Conservation (phyloP, 2,329 filamentous ascomycete genomes). For the Penicillium glabrum region DNA sequence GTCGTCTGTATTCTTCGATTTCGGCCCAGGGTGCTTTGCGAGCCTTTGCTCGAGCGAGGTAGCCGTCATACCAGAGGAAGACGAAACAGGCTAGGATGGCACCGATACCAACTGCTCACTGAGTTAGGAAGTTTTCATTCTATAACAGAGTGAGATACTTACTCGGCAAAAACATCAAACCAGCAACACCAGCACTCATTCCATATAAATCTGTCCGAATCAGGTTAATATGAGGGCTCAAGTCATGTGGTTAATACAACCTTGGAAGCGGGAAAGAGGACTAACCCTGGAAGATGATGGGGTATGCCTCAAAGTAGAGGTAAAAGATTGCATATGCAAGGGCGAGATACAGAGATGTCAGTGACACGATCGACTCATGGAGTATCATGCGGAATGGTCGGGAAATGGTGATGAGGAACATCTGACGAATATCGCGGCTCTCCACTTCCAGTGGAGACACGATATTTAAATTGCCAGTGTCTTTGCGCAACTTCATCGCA, state of each 20-base stretch:
- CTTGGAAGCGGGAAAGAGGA: neutral
- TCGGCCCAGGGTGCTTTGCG: slow-evolving; percentile 22
- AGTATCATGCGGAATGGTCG: slow-evolving; percentile 70
- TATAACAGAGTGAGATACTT: slow-evolving; percentile 2
- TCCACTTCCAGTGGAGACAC: slow-evolving; percentile 67
- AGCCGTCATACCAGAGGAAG: slow-evolving; percentile 66
- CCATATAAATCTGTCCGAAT: slow-evolving; percentile 30
- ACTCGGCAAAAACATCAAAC: slow-evolving; percentile 37
- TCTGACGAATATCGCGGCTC: slow-evolving; percentile 41
- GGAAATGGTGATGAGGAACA: slow-evolving; percentile 64
- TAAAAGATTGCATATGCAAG: slow-evolving; percentile 68
- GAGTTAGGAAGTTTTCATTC: neutral
- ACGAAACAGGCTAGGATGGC: slow-evolving; percentile 59
- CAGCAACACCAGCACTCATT: slow-evolving; percentile 36
- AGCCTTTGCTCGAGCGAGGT: slow-evolving; percentile 56
- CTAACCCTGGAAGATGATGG: slow-evolving; percentile 61
- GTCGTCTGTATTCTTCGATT: slow-evolving; percentile 56
- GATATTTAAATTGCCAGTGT: slow-evolving; percentile 54
- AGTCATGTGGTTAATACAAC: neutral
- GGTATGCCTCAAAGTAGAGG: slow-evolving; percentile 76
- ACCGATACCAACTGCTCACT: slow-evolving; percentile 56
- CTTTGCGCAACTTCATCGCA: slow-evolving; percentile 59
- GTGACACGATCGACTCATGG: slow-evolving; percentile 70
- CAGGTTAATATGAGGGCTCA: slow-evolving; percentile 48
- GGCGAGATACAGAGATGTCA: slow-evolving; percentile 68